A percentile compares a stretch with the other conserved stretches of the same genome.
These are phyloP conservation scores for Cornus controversa DNA, from an alignment of 148 eudicot species.

Conservation along the genomic window DNA sequence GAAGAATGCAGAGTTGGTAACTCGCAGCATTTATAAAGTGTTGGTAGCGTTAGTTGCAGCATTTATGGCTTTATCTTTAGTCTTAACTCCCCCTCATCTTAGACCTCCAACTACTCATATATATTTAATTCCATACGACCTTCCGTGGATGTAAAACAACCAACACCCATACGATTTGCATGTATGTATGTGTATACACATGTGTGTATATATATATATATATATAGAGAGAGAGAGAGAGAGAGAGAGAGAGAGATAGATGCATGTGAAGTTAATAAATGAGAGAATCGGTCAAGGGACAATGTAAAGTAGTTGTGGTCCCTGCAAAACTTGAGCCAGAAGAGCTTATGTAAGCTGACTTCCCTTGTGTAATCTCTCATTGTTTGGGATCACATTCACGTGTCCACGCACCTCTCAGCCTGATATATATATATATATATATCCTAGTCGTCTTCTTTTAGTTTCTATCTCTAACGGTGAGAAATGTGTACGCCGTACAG, in stretches of 20 bases:
- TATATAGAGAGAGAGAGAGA: no score
- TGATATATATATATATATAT: no score
- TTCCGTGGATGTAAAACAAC: background rate
- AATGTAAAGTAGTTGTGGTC: background rate
- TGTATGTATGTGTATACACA: no score
- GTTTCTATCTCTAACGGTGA: no score
- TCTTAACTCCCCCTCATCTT: no score
- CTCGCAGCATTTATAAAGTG: slow-evolving; percentile 5
- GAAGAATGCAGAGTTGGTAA: background rate
- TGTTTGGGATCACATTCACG: no score
- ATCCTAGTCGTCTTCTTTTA: no score
- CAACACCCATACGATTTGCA: background rate
- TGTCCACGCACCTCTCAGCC: no score
- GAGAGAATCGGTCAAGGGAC: background rate
- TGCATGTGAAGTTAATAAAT: slow-evolving; percentile 43
- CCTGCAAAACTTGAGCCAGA: background rate
- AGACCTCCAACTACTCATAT: background rate
- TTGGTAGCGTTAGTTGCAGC: background rate
- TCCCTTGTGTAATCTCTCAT: no score
- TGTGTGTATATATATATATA: no score
- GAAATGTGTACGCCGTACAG: no score
- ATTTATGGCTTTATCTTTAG: background rate
- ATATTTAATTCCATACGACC: background rate
- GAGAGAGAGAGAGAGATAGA: slow-evolving; percentile 6
- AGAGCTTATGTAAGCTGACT: no score